These are phyloP conservation scores for Lentinula aciculospora DNA, from an alignment of 768 basidiomycete genomes.

Conservation along the genomic window DNA sequence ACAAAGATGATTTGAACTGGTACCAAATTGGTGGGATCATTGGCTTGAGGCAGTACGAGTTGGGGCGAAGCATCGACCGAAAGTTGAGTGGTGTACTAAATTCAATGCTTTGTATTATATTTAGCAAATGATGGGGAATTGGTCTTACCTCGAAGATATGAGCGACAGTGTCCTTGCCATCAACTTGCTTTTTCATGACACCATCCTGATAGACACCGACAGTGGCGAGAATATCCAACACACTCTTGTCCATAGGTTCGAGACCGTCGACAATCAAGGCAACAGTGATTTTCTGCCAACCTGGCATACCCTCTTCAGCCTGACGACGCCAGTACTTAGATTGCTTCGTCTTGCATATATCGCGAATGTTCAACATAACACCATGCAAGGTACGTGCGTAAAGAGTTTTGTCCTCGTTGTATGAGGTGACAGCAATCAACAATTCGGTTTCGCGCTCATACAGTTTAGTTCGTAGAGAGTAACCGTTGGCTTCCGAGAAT, in stretches of 20 bases:
- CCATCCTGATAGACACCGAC: constrained; percentile 93
- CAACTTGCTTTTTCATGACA: constrained; percentile 89
- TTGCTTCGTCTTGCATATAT: constrained; percentile 94
- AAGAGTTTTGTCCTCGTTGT: constrained; percentile 91
- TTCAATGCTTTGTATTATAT: background rate
- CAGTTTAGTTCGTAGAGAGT: constrained; percentile 75
- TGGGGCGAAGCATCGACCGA: constrained; percentile 90
- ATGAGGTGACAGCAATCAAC: constrained; percentile 90
- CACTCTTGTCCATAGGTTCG: constrained; percentile 93
- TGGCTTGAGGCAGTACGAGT: constrained; percentile 83
- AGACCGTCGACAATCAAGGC: constrained; percentile 91
- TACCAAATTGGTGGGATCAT: constrained; percentile 88
- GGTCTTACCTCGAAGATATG: constrained; percentile 86
- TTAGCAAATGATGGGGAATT: constrained; percentile 5
- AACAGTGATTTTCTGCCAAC: constrained; percentile 89
- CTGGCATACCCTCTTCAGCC: constrained; percentile 79
- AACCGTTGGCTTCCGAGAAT: constrained; percentile 74
- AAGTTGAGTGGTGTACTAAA: constrained; percentile 91
- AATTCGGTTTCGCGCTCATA: constrained; percentile 91
- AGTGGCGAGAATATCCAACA: constrained; percentile 83
- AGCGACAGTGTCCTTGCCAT: constrained; percentile 84
- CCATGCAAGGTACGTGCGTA: constrained; percentile 90
- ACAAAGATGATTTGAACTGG: constrained; percentile 91
- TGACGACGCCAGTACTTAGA: constrained; percentile 86
- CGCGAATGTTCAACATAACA: constrained; percentile 96